A percentile compares a stretch with the other conserved stretches of the same genome.
Evolutionary conservation across 208 protist species (phyloP).

Genomic region (Trypanosoma conorhini): DNA sequence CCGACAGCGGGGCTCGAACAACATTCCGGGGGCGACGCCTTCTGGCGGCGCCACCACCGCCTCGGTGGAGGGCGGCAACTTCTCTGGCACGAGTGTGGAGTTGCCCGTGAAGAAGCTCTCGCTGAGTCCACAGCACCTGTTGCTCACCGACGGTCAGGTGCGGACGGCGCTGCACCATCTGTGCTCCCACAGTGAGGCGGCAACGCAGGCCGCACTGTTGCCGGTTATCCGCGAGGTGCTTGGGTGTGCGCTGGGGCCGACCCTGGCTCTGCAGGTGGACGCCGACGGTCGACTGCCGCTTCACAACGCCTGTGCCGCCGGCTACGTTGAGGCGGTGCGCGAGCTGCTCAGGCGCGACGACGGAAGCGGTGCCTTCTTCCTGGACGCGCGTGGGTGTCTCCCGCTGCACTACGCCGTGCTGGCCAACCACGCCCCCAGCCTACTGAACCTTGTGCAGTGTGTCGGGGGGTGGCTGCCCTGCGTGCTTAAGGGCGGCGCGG

Average conservation of each 20-base stretch:
- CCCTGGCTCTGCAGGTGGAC: constrained; percentile 36
- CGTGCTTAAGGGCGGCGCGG: constrained; percentile 8
- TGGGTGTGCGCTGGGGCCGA: constrained; percentile 4
- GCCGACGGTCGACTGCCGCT: constrained; percentile 50
- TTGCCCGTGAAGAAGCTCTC: neutral
- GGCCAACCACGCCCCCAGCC: constrained; percentile 13
- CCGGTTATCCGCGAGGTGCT: constrained; percentile 39
- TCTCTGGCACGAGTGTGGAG: neutral
- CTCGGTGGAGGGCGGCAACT: too few species aligned
- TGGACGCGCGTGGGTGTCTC: constrained; percentile 56
- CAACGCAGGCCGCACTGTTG: constrained; percentile 39
- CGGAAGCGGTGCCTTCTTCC: constrained; percentile 28
- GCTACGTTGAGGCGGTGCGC: constrained; percentile 42
- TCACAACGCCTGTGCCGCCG: constrained; percentile 57
- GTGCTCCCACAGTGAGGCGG: constrained; percentile 38
- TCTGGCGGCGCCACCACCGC: too few species aligned
- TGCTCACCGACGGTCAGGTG: constrained; percentile 46
- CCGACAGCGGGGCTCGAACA: neutral
- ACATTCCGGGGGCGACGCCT: too few species aligned
- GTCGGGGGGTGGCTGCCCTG: constrained; percentile 16
- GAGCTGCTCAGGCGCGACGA: constrained; percentile 33
- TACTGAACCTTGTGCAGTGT: constrained; percentile 10
- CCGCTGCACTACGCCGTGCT: constrained; percentile 49
- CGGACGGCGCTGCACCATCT: constrained; percentile 65
- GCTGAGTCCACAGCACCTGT: constrained; percentile 29